Conservation (phyloP, 2,329 filamentous ascomycete genomes). For the Cordyceps fumosorosea region DNA sequence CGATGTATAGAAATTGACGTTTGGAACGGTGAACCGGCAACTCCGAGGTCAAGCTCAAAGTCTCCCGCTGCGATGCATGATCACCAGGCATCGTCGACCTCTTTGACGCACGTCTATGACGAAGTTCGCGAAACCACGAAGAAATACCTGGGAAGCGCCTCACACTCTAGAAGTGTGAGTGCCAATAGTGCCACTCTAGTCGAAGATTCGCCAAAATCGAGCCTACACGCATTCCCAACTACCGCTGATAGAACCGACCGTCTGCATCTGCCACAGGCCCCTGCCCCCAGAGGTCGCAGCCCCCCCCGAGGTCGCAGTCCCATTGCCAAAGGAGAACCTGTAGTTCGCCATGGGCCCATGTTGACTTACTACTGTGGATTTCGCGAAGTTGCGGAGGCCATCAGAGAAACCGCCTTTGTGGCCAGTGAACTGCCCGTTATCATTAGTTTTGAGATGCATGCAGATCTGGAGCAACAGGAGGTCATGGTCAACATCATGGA, state of each 20-base stretch:
- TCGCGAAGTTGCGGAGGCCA: constrained; percentile 74
- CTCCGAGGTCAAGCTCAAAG: constrained; percentile 29
- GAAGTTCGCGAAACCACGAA: constrained; percentile 23
- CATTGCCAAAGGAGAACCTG: constrained; percentile 55
- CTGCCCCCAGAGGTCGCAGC: constrained; percentile 18
- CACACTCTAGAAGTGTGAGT: constrained; percentile 35
- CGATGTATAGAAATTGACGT: constrained; percentile 94
- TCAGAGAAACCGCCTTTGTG: constrained; percentile 72
- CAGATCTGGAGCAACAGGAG: constrained; percentile 73
- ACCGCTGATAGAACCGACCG: constrained; percentile 29
- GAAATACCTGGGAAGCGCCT: constrained; percentile 25
- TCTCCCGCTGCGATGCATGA: constrained; percentile 38
- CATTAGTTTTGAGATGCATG: constrained; percentile 87
- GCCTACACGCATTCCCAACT: constrained; percentile 22
- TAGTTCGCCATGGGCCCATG: constrained; percentile 78
- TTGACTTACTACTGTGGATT: constrained; percentile 82
- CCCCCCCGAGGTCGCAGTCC: constrained; percentile 19
- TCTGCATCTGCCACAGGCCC: constrained; percentile 25
- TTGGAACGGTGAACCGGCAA: constrained; percentile 64
- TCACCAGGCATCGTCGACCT: constrained; percentile 39
- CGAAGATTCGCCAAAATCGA: constrained; percentile 26
- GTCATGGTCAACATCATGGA: constrained; percentile 93
- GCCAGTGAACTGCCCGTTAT: constrained; percentile 75
- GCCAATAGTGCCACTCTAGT: constrained; percentile 26
- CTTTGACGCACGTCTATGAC: constrained; percentile 31